These are phyloP conservation scores for Esteya vermicola DNA, from an alignment of 2,329 filamentous ascomycete species.

Conservation along the genomic window DNA sequence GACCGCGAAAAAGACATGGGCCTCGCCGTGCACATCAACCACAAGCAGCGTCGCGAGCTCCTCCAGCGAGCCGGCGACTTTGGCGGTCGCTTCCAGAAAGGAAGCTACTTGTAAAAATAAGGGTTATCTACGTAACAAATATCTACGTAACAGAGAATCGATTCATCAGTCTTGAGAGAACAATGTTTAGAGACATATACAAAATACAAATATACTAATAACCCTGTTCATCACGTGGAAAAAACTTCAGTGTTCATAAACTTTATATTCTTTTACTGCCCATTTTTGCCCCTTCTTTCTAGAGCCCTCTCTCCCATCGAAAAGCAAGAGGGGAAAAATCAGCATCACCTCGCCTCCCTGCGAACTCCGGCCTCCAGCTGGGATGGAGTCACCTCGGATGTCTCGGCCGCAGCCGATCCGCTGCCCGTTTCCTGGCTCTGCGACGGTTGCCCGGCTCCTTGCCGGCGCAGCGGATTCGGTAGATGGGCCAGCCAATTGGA, in stretches of 20 bases:
- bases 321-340: background rate
- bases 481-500: background rate
- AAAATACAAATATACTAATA: no score
- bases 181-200: no score
- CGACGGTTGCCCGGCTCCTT: background rate
- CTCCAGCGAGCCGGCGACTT: conserved; percentile 70
- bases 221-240: no score
- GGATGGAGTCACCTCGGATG: conserved; percentile 14
- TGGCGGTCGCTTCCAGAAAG: conserved; percentile 65
- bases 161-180: no score
- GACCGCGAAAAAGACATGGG: conserved; percentile 92
- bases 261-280: background rate
- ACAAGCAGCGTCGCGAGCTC: conserved; percentile 63
- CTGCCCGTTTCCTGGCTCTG: no score
- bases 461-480: background rate
- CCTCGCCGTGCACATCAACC: conserved; percentile 54
- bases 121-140: no score
- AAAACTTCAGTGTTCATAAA: no score
- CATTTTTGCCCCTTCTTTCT: background rate
- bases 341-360: background rate
- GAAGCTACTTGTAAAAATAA: conserved; percentile 44
- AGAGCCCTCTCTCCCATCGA: background rate
- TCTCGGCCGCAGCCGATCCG: no score
- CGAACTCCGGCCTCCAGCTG: conserved; percentile 21
- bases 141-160: no score